Evolutionary conservation across 306 rosid species (phyloP).

Genomic region (Cyamopsis tetragonoloba): DNA sequence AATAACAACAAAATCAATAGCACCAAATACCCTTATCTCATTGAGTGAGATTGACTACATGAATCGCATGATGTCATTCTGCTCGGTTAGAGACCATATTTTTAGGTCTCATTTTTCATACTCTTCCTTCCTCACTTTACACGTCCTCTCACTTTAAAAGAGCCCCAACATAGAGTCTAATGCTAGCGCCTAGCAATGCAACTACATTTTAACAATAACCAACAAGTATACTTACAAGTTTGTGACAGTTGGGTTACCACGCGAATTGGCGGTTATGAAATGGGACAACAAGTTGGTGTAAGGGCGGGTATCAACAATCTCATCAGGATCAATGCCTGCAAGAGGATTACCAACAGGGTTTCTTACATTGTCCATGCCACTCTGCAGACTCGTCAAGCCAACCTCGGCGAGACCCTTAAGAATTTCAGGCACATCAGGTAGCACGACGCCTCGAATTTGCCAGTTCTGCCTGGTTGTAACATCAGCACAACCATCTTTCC

Average conservation of each 20-base stretch:
- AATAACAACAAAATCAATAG: too few species aligned
- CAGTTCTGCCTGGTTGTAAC: slow-evolving; percentile 95
- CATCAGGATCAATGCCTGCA: slow-evolving; percentile 83
- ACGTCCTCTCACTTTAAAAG: too few species aligned
- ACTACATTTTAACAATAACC: neutral
- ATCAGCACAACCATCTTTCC: slow-evolving; percentile 91
- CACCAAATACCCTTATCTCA: too few species aligned
- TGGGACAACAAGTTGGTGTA: slow-evolving; percentile 79
- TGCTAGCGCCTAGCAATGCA: too few species aligned
- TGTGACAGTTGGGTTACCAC: slow-evolving; percentile 63
- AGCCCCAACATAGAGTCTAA: too few species aligned
- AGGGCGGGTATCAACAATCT: slow-evolving; percentile 83
- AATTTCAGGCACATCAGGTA: slow-evolving; percentile 86
- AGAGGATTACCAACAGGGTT: slow-evolving; percentile 97
- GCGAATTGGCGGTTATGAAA: slow-evolving; percentile 70
- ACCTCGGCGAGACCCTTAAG: slow-evolving; percentile 73
- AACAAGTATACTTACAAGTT: slow-evolving; percentile 60
- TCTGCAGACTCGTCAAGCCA: slow-evolving; percentile 88
- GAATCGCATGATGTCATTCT: too few species aligned
- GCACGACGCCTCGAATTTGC: slow-evolving; percentile 88
- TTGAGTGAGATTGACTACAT: too few species aligned
- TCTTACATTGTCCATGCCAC: slow-evolving; percentile 99
- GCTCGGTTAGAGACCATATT: too few species aligned
- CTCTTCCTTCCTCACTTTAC: too few species aligned
- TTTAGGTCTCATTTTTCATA: too few species aligned